Conservation (phyloP, 2,329 filamentous ascomycete species). For the Aspergillus luchuensis region DNA sequence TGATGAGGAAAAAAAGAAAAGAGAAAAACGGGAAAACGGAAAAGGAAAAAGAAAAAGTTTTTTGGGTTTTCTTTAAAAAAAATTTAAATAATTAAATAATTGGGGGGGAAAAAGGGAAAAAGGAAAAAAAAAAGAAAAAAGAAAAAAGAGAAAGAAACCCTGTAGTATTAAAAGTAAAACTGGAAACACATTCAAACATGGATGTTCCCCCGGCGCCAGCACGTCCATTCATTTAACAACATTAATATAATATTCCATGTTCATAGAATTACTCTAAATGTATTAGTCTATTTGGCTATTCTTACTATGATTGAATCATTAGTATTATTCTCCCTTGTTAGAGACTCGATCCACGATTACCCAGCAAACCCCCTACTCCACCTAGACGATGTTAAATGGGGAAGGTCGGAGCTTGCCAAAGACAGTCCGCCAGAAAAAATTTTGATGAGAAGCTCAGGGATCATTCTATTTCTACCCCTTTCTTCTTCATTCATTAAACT, state of each 20-base stretch:
- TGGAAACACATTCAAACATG: constrained; percentile 7
- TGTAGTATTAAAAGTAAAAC: constrained; percentile 3
- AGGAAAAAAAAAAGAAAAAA: not conserved
- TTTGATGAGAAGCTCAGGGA: constrained; percentile 8
- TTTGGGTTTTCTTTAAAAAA: no score
- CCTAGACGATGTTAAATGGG: constrained; percentile 27
- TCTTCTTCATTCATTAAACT: constrained; percentile 14
- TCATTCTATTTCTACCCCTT: constrained; percentile 15
- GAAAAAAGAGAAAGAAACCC: not conserved
- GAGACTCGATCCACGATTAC: constrained; percentile 27
- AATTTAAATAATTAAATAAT: not conserved
- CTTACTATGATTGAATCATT: not conserved
- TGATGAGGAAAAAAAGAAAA: no score
- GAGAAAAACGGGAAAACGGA: no score
- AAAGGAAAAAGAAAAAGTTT: not conserved
- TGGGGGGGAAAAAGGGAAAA: not conserved
- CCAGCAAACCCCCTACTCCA: constrained; percentile 25
- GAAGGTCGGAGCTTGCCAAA: constrained; percentile 23
- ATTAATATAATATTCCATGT: not conserved
- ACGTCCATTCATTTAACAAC: constrained; percentile 1
- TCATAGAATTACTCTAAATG: not conserved
- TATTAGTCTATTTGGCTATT: not conserved
- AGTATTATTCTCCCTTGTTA: constrained; percentile 16
- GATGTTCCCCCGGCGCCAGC: constrained; percentile 10
- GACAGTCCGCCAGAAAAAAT: constrained; percentile 19